Evolutionary conservation across 2,329 filamentous ascomycete genomes (phyloP).

Genomic region (Aschersonia sp.): DNA sequence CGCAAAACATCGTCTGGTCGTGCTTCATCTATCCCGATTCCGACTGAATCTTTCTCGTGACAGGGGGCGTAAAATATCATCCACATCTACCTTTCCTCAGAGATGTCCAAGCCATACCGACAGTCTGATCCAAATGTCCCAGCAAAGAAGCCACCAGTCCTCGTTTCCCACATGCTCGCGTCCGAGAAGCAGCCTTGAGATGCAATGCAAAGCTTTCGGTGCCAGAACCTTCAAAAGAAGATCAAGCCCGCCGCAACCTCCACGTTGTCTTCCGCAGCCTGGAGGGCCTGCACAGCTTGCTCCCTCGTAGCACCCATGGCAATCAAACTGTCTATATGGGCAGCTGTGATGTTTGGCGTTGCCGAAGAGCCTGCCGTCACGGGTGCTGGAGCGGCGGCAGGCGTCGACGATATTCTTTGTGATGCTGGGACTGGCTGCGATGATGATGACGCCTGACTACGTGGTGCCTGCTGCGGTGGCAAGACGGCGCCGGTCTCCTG

Average conservation of each 20-base stretch:
- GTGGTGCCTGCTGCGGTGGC: slow-evolving; percentile 9
- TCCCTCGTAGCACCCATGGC: slow-evolving; percentile 64
- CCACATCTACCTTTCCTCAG: no score
- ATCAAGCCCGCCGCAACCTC: slow-evolving; percentile 33
- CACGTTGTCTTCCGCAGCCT: slow-evolving; percentile 72
- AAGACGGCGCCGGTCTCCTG: slow-evolving; percentile 64
- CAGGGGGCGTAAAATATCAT: no score
- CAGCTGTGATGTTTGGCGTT: slow-evolving; percentile 32
- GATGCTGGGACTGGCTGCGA: slow-evolving; percentile 5
- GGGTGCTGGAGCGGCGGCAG: slow-evolving; percentile 10
- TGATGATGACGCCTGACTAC: slow-evolving; percentile 8
- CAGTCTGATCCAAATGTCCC: no score
- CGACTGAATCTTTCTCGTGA: no score
- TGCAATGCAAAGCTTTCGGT: neutral
- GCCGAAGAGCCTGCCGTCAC: slow-evolving; percentile 8
- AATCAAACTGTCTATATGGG: slow-evolving; percentile 61
- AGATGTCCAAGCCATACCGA: no score
- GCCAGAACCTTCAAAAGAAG: slow-evolving; percentile 4
- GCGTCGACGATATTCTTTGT: neutral
- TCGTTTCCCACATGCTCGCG: neutral
- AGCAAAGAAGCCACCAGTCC: neutral
- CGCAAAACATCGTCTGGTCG: no score
- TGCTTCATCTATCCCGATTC: no score
- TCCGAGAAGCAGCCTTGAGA: neutral
- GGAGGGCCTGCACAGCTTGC: slow-evolving; percentile 65